These are phyloP conservation scores for Carpinus fangiana DNA, from an alignment of 306 rosid species.

Conservation along the genomic window DNA sequence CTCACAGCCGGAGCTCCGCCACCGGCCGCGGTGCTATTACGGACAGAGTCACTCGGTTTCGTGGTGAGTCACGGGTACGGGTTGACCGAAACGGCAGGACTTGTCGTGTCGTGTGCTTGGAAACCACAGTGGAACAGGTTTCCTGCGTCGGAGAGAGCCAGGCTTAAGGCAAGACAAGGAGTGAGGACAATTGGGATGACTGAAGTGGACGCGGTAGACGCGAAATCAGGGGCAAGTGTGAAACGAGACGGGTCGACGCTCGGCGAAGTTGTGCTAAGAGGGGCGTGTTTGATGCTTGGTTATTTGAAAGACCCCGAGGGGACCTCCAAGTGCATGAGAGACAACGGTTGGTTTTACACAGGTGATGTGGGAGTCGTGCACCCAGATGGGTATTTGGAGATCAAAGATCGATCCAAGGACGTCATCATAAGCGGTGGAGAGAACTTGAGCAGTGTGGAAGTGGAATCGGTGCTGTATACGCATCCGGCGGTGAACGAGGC, in stretches of 20 bases:
- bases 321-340: constrained; percentile 34
- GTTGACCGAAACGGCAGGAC: constrained; percentile 58
- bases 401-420: constrained; percentile 62
- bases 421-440: constrained; percentile 72
- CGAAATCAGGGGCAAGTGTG: constrained; percentile 30
- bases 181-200: constrained; percentile 41
- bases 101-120: constrained; percentile 60
- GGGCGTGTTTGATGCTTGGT: constrained; percentile 56
- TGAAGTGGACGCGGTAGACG: constrained; percentile 50
- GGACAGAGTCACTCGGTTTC: constrained; percentile 56
- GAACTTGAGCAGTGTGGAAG: constrained; percentile 71
- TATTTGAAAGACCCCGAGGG: constrained; percentile 46
- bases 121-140: constrained; percentile 47
- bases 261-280: constrained; percentile 51
- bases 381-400: constrained; percentile 56
- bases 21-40: constrained; percentile 38
- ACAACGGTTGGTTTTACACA: constrained; percentile 54
- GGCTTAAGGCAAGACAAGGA: constrained; percentile 56
- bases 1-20: constrained; percentile 67
- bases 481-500: constrained; percentile 50
- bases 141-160: constrained; percentile 44
- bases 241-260: constrained; percentile 33
- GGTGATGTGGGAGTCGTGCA: constrained; percentile 67
- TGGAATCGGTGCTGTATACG: constrained; percentile 56
- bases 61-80: constrained; percentile 63